Percentiles rank a stretch among this genome's conserved stretches.
Evolutionary conservation across 805 yeast species (phyloP).

Genomic region (Pichia pseudocactophila): DNA sequence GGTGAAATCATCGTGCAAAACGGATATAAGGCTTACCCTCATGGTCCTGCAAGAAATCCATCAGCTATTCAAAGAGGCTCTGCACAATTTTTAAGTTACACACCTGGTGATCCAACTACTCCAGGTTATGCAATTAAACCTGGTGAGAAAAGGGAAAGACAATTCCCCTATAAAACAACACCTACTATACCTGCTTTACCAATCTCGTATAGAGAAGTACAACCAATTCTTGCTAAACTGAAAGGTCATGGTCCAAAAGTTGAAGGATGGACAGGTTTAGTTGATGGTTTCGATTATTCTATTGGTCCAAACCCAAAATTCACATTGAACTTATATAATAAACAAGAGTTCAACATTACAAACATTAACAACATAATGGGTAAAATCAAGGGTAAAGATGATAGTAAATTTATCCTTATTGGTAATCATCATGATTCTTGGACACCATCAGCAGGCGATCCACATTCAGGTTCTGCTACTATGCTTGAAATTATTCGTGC

Average conservation of each 20-base stretch:
- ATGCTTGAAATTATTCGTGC: conserved; percentile 57
- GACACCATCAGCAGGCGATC: conserved; percentile 74
- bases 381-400: conserved; percentile 44
- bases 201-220: conserved; percentile 52
- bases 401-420: conserved; percentile 45
- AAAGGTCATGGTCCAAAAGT: conserved; percentile 47
- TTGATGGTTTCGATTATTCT: conserved; percentile 30
- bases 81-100: conserved; percentile 48
- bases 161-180: conserved; percentile 40
- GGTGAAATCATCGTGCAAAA: conserved; percentile 40
- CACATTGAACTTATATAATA: conserved; percentile 46
- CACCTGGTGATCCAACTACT: conserved; percentile 76
- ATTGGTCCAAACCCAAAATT: conserved; percentile 31
- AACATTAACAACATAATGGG: conserved; percentile 61
- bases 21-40: conserved; percentile 59
- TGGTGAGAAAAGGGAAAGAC: conserved; percentile 41
- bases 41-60: conserved; percentile 73
- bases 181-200: conserved; percentile 69
- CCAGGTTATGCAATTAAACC: conserved; percentile 60
- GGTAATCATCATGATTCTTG: conserved; percentile 81
- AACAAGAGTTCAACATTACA: conserved; percentile 52
- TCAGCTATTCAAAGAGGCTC: conserved; percentile 71
- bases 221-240: conserved; percentile 50
- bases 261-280: conserved; percentile 25
- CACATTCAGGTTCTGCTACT: conserved; percentile 65